Conservation (phyloP, 495 filamentous ascomycete species). For the Friedmanniomyces simplex region DNA sequence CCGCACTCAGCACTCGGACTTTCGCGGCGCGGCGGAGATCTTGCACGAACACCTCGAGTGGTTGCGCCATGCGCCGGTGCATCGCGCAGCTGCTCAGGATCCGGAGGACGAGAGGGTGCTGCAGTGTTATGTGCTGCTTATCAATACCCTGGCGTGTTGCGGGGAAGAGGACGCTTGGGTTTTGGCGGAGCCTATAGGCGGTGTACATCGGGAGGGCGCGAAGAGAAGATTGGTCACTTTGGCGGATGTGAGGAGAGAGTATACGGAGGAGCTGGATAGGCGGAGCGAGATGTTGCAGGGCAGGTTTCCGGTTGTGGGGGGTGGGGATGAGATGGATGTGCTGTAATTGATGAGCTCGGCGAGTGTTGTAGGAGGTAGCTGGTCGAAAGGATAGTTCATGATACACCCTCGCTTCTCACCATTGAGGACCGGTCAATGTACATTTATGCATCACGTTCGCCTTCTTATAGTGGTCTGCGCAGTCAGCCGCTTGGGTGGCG, state of each 20-base stretch:
- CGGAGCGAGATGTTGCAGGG: slow-evolving; percentile 51
- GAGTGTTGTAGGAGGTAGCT: background rate
- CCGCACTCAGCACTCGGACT: slow-evolving; percentile 72
- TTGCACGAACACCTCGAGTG: slow-evolving; percentile 57
- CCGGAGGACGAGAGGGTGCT: slow-evolving; percentile 44
- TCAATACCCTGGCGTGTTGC: slow-evolving; percentile 83
- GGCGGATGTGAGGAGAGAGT: slow-evolving; percentile 71
- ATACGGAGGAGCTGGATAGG: slow-evolving; percentile 77
- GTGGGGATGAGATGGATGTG: slow-evolving; percentile 18
- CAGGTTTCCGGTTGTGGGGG: slow-evolving; percentile 48
- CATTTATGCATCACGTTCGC: no score
- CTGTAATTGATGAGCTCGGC: no score
- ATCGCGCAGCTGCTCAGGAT: slow-evolving; percentile 44
- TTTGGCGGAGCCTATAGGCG: slow-evolving; percentile 40
- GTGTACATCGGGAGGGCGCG: slow-evolving; percentile 16
- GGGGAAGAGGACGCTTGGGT: slow-evolving; percentile 67
- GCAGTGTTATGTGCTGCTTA: slow-evolving; percentile 65
- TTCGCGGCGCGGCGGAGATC: slow-evolving; percentile 75
- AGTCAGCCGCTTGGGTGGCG: no score
- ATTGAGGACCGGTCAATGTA: no score
- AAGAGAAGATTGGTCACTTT: slow-evolving; percentile 62
- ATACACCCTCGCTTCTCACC: no score
- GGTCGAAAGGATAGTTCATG: background rate
- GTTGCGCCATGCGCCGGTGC: slow-evolving; percentile 41
- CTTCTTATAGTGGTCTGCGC: no score